phyloP scores from a whole-genome alignment of 2,329 filamentous ascomycete species.

The Fonsecaea pugnacius region DNA sequence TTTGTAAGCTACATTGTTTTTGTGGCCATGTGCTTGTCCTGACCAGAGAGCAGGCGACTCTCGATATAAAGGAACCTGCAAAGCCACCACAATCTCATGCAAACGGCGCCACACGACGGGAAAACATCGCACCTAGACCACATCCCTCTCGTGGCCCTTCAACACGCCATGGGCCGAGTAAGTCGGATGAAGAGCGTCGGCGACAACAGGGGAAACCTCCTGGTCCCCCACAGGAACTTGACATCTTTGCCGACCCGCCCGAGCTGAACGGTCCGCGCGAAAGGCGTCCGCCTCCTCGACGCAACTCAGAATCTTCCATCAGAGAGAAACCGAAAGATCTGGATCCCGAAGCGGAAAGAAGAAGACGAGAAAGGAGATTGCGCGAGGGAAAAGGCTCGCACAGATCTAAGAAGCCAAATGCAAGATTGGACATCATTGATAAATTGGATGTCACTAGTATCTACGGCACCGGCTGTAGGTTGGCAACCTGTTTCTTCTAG shows the following conservation, averaged over 20 bases:
- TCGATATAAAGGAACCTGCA: conserved; percentile 28
- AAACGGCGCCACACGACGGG: conserved; percentile 39
- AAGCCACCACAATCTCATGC: conserved; percentile 36
- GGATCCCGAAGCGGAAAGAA: conserved; percentile 55
- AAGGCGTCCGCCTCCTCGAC: conserved; percentile 57
- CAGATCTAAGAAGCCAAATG: conserved; percentile 43
- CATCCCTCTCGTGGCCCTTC: conserved; percentile 34
- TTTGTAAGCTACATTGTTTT: conserved; percentile 27
- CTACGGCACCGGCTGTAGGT: conserved; percentile 86
- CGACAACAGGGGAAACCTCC: conserved; percentile 44
- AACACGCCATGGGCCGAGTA: conserved; percentile 40
- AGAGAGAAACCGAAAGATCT: conserved; percentile 57
- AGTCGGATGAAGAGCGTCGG: conserved; percentile 41
- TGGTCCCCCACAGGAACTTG: conserved; percentile 44
- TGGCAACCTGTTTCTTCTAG: background rate
- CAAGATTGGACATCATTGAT: conserved; percentile 84
- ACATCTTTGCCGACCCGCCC: conserved; percentile 56
- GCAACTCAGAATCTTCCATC: conserved; percentile 68
- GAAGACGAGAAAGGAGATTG: conserved; percentile 54
- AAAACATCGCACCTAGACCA: conserved; percentile 41
- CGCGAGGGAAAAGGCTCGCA: conserved; percentile 49
- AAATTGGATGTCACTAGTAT: conserved; percentile 96
- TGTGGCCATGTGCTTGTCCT: conserved; percentile 4
- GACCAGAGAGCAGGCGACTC: conserved; percentile 17
- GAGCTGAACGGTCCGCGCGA: conserved; percentile 46